Conservation (phyloP, 2,329 filamentous ascomycete genomes). For the Aspergillus tanneri region DNA sequence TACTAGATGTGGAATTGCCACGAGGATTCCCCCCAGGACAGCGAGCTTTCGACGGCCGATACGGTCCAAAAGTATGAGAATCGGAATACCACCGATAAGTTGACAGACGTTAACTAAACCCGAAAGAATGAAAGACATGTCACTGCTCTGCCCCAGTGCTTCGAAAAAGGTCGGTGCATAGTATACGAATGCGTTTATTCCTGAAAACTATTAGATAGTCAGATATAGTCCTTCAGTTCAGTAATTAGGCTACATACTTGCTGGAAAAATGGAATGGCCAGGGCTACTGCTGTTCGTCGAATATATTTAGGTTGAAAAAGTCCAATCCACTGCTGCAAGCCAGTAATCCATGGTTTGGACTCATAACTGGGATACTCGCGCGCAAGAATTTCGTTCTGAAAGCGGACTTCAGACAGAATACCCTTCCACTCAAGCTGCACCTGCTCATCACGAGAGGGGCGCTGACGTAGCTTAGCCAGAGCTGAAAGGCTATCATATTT, state of each 20-base stretch:
- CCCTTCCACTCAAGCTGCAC: conserved; percentile 50
- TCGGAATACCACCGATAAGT: conserved; percentile 29
- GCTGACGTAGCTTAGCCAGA: conserved; percentile 47
- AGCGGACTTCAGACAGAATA: conserved; percentile 52
- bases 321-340: not conserved
- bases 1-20: conserved; percentile 31
- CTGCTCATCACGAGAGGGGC: conserved; percentile 47
- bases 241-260: conserved; percentile 9
- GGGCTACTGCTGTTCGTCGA: conserved; percentile 29
- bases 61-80: conserved; percentile 33
- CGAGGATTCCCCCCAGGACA: conserved; percentile 32
- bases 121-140: conserved; percentile 32
- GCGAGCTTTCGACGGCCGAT: conserved; percentile 31
- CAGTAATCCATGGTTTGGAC: not conserved
- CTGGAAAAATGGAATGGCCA: conserved; percentile 47
- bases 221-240: not conserved
- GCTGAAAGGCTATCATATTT: conserved; percentile 47
- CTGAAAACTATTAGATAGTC: conserved; percentile 30
- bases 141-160: conserved; percentile 37
- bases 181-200: conserved; percentile 52
- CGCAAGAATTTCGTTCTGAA: conserved; percentile 35
- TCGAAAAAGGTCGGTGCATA: conserved; percentile 50
- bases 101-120: conserved; percentile 40
- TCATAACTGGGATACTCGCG: not conserved
- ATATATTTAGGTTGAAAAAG: conserved; percentile 1